phyloP scores from a whole-genome alignment of 805 yeast species.

The Saccharomycopsis sp. region DNA sequence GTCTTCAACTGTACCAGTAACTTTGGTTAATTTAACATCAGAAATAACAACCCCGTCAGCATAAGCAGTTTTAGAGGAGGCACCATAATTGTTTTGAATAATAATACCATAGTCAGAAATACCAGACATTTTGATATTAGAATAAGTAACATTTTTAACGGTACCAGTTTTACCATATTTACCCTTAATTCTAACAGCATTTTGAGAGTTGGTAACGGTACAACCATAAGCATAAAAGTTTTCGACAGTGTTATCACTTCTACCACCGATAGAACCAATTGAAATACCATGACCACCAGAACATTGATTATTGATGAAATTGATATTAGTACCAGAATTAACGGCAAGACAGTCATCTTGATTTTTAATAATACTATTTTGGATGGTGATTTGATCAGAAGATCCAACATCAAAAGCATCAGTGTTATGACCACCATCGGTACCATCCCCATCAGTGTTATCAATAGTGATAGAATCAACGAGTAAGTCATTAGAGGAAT shows the following conservation, averaged over 20 bases:
- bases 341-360: slow-evolving; percentile 20
- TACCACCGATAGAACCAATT: slow-evolving; percentile 19
- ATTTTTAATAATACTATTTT: slow-evolving; percentile 15
- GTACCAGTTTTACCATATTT: slow-evolving; percentile 18
- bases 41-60: slow-evolving; percentile 19
- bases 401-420: slow-evolving; percentile 19
- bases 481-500: slow-evolving; percentile 6
- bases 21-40: slow-evolving; percentile 11
- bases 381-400: slow-evolving; percentile 11
- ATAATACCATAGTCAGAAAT: slow-evolving; percentile 18
- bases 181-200: slow-evolving; percentile 19
- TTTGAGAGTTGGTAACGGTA: slow-evolving; percentile 14
- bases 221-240: slow-evolving; percentile 11
- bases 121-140: slow-evolving; percentile 4
- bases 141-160: slow-evolving; percentile 15
- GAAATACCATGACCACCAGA: slow-evolving; percentile 20
- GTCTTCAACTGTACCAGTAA: slow-evolving; percentile 16
- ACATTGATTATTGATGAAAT: slow-evolving; percentile 16
- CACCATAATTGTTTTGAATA: slow-evolving; percentile 18
- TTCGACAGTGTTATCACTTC: slow-evolving; percentile 14
- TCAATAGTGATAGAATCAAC: slow-evolving; percentile 14
- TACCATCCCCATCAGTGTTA: slow-evolving; percentile 14
- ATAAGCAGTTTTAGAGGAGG: slow-evolving; percentile 17
- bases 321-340: slow-evolving; percentile 17
- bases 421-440: slow-evolving; percentile 18